These are phyloP conservation scores for Scalesia atractyloides DNA, from an alignment of 129 eudicot genomes.

Conservation along the genomic window DNA sequence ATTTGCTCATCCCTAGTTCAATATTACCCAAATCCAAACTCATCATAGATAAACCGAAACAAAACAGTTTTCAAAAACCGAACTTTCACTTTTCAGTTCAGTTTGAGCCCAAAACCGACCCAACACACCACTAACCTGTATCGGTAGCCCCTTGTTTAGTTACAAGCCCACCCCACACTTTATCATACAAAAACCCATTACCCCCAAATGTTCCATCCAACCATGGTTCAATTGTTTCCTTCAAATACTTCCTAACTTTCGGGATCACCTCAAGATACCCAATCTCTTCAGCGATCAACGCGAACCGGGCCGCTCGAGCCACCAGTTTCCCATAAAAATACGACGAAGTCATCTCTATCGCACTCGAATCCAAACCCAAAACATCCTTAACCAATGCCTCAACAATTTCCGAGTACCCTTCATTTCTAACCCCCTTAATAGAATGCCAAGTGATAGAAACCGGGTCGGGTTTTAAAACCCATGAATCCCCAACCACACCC, in stretches of 20 bases:
- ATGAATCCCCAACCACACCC: conserved; percentile 46
- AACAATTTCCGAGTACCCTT: conserved; percentile 47
- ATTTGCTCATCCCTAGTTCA: too few species aligned
- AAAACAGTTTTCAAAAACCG: too few species aligned
- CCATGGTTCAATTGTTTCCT: conserved; percentile 89
- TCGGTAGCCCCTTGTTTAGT: conserved; percentile 82
- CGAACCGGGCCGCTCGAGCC: conserved; percentile 88
- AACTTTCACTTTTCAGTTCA: too few species aligned
- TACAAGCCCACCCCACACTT: conserved; percentile 84
- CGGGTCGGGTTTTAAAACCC: conserved; percentile 75
- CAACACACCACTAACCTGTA: conserved; percentile 29
- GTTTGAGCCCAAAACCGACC: too few species aligned
- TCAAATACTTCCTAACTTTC: conserved; percentile 61
- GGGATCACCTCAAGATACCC: conserved; percentile 66
- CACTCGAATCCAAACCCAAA: conserved; percentile 45
- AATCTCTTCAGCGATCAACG: conserved; percentile 85
- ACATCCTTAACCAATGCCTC: conserved; percentile 68
- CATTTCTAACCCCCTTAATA: conserved; percentile 57
- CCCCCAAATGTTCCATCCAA: conserved; percentile 67
- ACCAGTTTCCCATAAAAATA: conserved; percentile 85
- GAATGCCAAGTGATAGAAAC: conserved; percentile 96
- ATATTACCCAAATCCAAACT: too few species aligned
- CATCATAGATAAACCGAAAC: too few species aligned
- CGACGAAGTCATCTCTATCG: conserved; percentile 65
- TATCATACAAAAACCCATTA: conserved; percentile 78